Evolutionary conservation across 192 early-diverging fungal genomes (phyloP).

Genomic region (Coemansia sp.): DNA sequence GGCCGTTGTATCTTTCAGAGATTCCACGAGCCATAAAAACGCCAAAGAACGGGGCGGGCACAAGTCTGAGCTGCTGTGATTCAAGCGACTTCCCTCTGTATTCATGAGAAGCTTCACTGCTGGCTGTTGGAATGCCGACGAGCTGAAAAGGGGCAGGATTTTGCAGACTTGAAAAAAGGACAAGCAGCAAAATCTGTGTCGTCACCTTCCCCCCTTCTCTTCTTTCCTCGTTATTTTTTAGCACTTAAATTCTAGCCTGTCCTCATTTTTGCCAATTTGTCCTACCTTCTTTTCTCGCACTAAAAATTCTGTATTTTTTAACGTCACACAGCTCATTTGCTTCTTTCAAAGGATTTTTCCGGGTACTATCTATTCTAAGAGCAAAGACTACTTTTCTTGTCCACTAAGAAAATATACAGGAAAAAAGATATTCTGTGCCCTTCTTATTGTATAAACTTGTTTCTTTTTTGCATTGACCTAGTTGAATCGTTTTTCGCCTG

Average conservation of each 20-base stretch:
- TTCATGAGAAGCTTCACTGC: too few relatives aligned
- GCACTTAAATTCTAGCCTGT: neutral
- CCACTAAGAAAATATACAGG: neutral
- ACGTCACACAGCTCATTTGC: neutral
- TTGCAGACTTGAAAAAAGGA: neutral
- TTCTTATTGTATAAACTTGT: neutral
- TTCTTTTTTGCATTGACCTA: neutral
- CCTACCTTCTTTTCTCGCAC: neutral
- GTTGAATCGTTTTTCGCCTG: too few relatives aligned
- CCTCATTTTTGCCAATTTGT: neutral
- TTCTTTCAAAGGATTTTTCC: neutral
- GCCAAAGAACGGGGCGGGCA: too few relatives aligned
- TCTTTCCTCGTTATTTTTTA: constrained; percentile 2
- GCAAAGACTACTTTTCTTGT: neutral
- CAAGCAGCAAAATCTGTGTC: neutral
- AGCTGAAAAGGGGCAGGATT: too few relatives aligned
- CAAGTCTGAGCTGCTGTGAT: too few relatives aligned
- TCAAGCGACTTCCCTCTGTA: too few relatives aligned
- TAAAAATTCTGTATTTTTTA: neutral
- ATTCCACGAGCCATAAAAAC: too few relatives aligned
- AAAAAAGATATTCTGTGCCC: neutral
- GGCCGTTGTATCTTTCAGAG: too few relatives aligned
- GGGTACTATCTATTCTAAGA: neutral
- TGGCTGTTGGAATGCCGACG: too few relatives aligned
- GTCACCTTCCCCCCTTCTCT: constrained; percentile 10